A percentile compares a stretch with the other conserved stretches of the same genome.
Evolutionary conservation across 805 yeast genomes (phyloP).

Genomic region (Zygosaccharomyces bailii): DNA sequence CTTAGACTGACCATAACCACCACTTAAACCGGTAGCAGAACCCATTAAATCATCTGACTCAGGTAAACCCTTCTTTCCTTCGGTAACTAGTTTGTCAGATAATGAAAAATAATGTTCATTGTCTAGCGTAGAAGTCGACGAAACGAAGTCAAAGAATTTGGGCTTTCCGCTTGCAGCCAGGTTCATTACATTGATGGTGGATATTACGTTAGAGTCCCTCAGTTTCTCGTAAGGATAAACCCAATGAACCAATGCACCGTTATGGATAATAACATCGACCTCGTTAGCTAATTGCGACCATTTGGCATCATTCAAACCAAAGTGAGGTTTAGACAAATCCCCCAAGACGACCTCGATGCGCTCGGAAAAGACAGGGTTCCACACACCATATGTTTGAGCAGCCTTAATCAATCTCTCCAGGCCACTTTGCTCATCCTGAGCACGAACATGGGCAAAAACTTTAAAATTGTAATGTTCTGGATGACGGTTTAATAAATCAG

Average conservation of each 20-base stretch:
- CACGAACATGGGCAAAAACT: constrained; percentile 89
- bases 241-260: constrained; percentile 99
- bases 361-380: constrained; percentile 52
- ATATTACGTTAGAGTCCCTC: constrained; percentile 88
- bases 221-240: constrained; percentile 89
- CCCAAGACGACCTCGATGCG: constrained; percentile 76
- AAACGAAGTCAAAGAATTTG: constrained; percentile 84
- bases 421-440: constrained; percentile 63
- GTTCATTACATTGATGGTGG: constrained; percentile 80
- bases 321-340: constrained; percentile 65
- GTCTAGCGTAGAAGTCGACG: constrained; percentile 92
- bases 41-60: constrained; percentile 85
- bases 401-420: constrained; percentile 71
- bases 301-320: constrained; percentile 57
- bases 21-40: constrained; percentile 74
- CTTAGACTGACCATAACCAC: constrained; percentile 96
- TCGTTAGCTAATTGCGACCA: constrained; percentile 58
- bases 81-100: constrained; percentile 63
- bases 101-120: constrained; percentile 73
- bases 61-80: constrained; percentile 68
- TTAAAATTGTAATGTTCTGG: constrained; percentile 43
- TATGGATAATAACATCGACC: constrained; percentile 85
- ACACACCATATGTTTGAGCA: constrained; percentile 71
- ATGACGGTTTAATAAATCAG: constrained; percentile 65
- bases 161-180: constrained; percentile 67